Percentiles rank a stretch among this genome's conserved stretches.
Conservation (phyloP, 2,329 filamentous ascomycete genomes). For the Talaromyces sp. region DNA sequence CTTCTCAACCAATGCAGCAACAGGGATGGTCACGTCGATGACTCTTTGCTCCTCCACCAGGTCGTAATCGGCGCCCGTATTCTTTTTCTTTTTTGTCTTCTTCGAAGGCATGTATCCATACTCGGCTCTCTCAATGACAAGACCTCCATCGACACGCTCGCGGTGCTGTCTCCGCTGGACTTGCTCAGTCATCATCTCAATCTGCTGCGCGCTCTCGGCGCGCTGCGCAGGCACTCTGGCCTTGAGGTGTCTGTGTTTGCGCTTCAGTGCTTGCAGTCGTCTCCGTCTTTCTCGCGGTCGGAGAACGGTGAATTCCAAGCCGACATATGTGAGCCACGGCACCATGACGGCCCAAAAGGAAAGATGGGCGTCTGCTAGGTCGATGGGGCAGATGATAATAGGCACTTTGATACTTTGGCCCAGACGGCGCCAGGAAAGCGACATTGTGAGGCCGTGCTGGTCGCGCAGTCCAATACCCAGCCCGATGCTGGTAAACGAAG, state of each 20-base stretch:
- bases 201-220: constrained; percentile 33
- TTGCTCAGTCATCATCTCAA: constrained; percentile 36
- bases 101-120: constrained; percentile 32
- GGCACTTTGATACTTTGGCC: constrained; percentile 37
- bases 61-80: constrained; percentile 10
- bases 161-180: constrained; percentile 32
- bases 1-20: constrained; percentile 40
- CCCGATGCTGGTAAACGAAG: constrained; percentile 34
- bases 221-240: constrained; percentile 29
- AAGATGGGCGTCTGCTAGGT: constrained; percentile 27
- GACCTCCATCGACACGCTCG: constrained; percentile 29
- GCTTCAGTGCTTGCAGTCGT: constrained; percentile 28
- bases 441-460: constrained; percentile 30
- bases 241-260: constrained; percentile 31
- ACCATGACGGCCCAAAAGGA: constrained; percentile 30
- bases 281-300: constrained; percentile 33
- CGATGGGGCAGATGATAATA: constrained; percentile 30
- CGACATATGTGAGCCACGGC: constrained; percentile 36
- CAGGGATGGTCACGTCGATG: constrained; percentile 38
- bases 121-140: constrained; percentile 36
- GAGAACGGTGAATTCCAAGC: constrained; percentile 37
- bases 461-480: constrained; percentile 33
- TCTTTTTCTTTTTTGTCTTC: background rate
- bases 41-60: constrained; percentile 22
- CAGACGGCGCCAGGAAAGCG: constrained; percentile 35